Evolutionary conservation across 2,329 filamentous ascomycete species (phyloP), one percentile per base, ranked within the genome.

Genomic region (Calonectria fujianensis): DNA sequence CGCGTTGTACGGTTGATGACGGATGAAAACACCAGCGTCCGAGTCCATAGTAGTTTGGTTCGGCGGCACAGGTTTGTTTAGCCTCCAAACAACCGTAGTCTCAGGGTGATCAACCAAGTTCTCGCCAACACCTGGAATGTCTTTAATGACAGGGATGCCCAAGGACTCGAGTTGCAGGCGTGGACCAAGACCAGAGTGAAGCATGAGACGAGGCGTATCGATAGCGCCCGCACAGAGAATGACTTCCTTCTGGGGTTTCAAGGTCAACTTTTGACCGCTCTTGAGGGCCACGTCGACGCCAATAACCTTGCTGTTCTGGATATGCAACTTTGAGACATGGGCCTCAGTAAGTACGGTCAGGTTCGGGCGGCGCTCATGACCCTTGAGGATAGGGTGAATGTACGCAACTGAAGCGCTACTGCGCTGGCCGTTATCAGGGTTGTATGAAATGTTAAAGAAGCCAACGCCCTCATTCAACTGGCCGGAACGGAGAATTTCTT

Each of bases 71-170:
- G 51, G 51, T 14, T 54, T 54, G 5, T 57, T 57, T 2, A 57
- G 18, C 52, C 13, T 16, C 52, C 52, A 57, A 2, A 57, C 29
- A n/a, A 35, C 29, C 1, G 29, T 57, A 10, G 29, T 57, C 18
- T 57, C 52, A 10, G 52, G 52, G 29, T 57, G 52, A 5, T 57
- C 52, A 35, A 35, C n/a, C 16, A 57, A 16, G 13, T 57, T 57
- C 52, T 57, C 52, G 29, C 52, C 52, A 29, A 57, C 29, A 10
- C 52, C 52, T 20, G 52, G 52, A 35, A 57, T 57, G 8, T 57
- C 29, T 3, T 18, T 2, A 2, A 57, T 7, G 1, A 57, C 52
- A 14, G 29, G 29, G 18, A 57, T 57, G 6, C 52, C 52, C 29
- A 57, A 18, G 4, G 52, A 35, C 8, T 57, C 52, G 13, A 57